Conservation (phyloP, 75 land plant species). For the Pinus taeda region DNA sequence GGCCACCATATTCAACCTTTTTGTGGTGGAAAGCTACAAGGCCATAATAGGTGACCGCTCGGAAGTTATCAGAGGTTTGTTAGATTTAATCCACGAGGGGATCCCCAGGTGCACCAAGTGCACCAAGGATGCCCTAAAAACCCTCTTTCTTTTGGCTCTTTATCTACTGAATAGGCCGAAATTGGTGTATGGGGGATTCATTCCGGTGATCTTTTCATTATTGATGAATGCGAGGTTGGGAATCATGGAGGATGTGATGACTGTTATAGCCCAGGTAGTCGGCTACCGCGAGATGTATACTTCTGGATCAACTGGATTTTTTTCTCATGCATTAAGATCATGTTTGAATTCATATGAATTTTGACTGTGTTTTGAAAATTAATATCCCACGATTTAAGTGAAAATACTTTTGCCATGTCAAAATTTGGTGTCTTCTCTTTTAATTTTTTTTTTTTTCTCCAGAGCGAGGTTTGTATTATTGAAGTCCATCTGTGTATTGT, state of each 20-base stretch:
- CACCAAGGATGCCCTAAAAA: conserved; percentile 70
- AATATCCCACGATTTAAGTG: too few species aligned
- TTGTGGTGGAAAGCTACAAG: conserved; percentile 50
- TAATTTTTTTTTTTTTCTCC: too few species aligned
- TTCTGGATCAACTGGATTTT: too few species aligned
- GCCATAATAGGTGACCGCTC: conserved; percentile 58
- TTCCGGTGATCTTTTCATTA: conserved; percentile 26
- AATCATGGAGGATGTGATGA: conserved; percentile 64
- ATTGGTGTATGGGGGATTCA: conserved; percentile 51
- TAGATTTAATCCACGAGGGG: conserved; percentile 34
- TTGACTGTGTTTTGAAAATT: too few species aligned
- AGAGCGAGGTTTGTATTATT: too few species aligned
- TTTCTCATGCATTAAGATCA: too few species aligned
- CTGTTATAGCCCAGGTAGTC: conserved; percentile 75
- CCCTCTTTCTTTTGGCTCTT: conserved; percentile 75
- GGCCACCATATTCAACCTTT: conserved; percentile 65
- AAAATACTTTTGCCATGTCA: too few species aligned
- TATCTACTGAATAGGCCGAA: conserved; percentile 49
- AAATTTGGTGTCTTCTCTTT: too few species aligned
- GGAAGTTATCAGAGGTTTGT: conserved; percentile 39
- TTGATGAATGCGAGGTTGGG: conserved; percentile 35
- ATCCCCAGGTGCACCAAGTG: conserved; percentile 14
- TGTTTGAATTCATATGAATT: too few species aligned
- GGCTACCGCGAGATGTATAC: conserved; percentile 33
- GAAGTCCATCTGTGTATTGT: too few species aligned